Evolutionary conservation across 768 basidiomycete species (phyloP).

Genomic region (Psilocybe cyanescens): DNA sequence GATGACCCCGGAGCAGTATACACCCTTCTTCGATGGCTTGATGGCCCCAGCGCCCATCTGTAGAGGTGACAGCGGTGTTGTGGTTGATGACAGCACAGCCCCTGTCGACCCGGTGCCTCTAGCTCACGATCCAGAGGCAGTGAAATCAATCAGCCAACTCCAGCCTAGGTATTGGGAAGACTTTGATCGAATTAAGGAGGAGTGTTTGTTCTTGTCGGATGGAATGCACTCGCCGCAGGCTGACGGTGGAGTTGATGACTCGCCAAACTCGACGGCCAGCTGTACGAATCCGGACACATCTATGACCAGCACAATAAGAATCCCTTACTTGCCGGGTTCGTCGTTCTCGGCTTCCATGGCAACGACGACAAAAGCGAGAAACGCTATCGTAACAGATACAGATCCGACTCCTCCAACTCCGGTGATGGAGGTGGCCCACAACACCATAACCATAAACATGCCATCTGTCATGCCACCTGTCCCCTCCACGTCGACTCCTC

Average conservation of each 20-base stretch:
- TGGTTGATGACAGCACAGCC: neutral
- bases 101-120: neutral
- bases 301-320: conserved; percentile 7
- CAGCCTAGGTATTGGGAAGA: neutral
- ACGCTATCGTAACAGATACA: neutral
- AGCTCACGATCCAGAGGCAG: neutral
- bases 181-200: neutral
- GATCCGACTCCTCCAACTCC: neutral
- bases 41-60: conserved; percentile 9
- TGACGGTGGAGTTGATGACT: neutral
- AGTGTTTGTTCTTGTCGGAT: neutral
- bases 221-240: neutral
- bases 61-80: neutral
- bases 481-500: neutral
- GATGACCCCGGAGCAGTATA: neutral
- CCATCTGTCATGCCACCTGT: neutral
- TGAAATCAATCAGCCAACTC: neutral
- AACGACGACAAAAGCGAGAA: neutral
- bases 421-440: neutral
- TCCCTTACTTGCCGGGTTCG: neutral
- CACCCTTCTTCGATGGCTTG: conserved; percentile 2
- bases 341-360: neutral
- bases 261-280: neutral
- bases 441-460: neutral
- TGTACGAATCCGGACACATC: conserved; percentile 6